These are phyloP conservation scores for Dactylonectria macrodidyma DNA, from an alignment of 2,329 filamentous ascomycete species.

Conservation along the genomic window DNA sequence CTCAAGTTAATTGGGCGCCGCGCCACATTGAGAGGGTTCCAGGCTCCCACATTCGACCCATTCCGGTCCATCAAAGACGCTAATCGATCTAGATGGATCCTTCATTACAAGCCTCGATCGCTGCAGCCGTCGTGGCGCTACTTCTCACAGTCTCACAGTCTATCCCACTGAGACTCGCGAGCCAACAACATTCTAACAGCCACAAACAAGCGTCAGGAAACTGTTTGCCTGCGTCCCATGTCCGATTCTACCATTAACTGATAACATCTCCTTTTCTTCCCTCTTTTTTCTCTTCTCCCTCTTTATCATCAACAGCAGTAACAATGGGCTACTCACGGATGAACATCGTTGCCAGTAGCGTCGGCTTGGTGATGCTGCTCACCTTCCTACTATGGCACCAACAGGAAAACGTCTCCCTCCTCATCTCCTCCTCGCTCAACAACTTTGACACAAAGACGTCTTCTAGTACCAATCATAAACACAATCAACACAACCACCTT, in stretches of 20 bases:
- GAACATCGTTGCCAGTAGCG: conserved; percentile 13
- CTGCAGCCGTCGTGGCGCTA: neutral
- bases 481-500: too few relatives aligned
- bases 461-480: too few relatives aligned
- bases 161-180: neutral
- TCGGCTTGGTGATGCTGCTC: conserved; percentile 21
- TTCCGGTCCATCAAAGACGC: neutral
- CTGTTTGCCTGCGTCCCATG: neutral
- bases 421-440: conserved; percentile 10
- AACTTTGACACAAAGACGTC: neutral
- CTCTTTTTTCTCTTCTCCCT: neutral
- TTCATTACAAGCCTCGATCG: neutral
- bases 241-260: neutral
- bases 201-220: neutral
- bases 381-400: conserved; percentile 23
- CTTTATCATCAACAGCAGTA: neutral
- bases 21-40: neutral
- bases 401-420: conserved; percentile 17
- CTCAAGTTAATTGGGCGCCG: neutral
- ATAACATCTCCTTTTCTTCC: neutral
- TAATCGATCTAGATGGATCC: neutral
- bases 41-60: neutral
- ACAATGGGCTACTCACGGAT: conserved; percentile 22
- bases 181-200: neutral
- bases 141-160: neutral